Evolutionary conservation across 331 rosid genomes (phyloP), one percentile per base, ranked within the genome.

Genomic region (Prunus yedoensis): DNA sequence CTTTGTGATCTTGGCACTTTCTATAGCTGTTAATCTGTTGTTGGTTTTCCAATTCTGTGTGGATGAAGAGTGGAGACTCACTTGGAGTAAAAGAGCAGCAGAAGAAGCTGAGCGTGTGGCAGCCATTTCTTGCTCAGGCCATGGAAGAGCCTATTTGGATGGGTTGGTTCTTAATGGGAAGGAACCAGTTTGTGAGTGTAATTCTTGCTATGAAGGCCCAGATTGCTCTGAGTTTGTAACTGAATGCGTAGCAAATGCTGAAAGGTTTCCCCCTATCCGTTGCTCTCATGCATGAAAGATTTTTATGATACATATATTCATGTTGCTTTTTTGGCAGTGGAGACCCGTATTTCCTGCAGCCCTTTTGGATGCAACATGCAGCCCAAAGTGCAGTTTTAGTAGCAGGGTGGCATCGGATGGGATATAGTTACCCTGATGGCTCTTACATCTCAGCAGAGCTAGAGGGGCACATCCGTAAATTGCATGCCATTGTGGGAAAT

Each of bases 361-460:
- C 93, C 14, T 89, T 78, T 28, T 89, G 93, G 93, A 84, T 47
- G 88, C 3, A 35, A 56, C 78, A 69, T 56, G 79, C 87, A 46
- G 79, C 60, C 10, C 54, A 66, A 1, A 88, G 90, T 68, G 89
- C 82, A 0, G 1, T 88, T 59, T 3, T 86, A 28, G 86, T 84
- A 21, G 54, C 93, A 2, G 93, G 93, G 16, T 88, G 90, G 90
- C 89, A 88, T 47, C 76, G 93, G 60, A 84, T 88, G 93, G 66
- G 89, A 0, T 88, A 88, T 9, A 0, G 5, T 0, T 84, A 60
- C n/a, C 23, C 74, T 21, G 85, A 84, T 68, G 16, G 43, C 0
- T 9, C 89, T 35, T 45, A 0, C 52, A 84, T 86, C n/a, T 84
- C 89, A 27, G 1, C 81, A 28, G 57, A 73, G 71, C 50, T 88